Evolutionary conservation across 1,284 basidiomycete genomes (phyloP).

Genomic region (Erythrobasidium hasegawianum): DNA sequence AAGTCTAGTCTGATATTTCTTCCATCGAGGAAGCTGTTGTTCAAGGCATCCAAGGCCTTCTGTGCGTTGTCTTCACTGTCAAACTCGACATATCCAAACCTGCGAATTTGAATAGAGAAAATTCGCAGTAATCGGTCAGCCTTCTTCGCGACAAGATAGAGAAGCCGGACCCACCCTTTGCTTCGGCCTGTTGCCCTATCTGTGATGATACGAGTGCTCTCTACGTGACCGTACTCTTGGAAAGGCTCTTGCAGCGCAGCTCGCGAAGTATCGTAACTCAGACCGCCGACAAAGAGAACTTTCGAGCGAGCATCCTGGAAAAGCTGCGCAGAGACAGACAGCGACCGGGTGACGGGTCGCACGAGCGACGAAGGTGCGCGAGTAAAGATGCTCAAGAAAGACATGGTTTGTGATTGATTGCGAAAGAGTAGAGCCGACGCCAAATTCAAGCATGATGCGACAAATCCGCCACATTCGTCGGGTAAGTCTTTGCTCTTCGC

Average conservation of each 20-base stretch:
- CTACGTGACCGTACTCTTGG: conserved; percentile 16
- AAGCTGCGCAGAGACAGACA: not conserved
- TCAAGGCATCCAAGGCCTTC: conserved; percentile 4
- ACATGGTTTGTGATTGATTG: not conserved
- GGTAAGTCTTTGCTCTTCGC: too few relatives aligned
- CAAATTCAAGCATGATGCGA: too few relatives aligned
- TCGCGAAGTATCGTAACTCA: not conserved
- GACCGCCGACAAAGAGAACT: conserved; percentile 20
- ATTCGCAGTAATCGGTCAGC: not conserved
- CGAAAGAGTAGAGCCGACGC: too few relatives aligned
- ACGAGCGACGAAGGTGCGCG: conserved; percentile 1
- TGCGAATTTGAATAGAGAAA: not conserved
- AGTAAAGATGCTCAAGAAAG: not conserved
- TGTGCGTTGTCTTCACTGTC: not conserved
- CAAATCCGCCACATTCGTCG: too few relatives aligned
- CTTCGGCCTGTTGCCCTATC: conserved; percentile 16
- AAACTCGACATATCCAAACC: conserved; percentile 24
- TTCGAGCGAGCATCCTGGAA: conserved; percentile 2
- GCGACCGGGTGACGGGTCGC: not conserved
- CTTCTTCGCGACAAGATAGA: not conserved
- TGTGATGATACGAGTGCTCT: conserved; percentile 4
- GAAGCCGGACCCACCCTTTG: conserved; percentile 10
- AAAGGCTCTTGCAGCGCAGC: conserved; percentile 15
- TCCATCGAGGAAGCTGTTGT: not conserved
- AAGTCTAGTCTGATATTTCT: not conserved